Evolutionary conservation across 1,284 basidiomycete species (phyloP), one percentile per base, ranked within the genome.

Genomic region (Heterobasidion occidentale): DNA sequence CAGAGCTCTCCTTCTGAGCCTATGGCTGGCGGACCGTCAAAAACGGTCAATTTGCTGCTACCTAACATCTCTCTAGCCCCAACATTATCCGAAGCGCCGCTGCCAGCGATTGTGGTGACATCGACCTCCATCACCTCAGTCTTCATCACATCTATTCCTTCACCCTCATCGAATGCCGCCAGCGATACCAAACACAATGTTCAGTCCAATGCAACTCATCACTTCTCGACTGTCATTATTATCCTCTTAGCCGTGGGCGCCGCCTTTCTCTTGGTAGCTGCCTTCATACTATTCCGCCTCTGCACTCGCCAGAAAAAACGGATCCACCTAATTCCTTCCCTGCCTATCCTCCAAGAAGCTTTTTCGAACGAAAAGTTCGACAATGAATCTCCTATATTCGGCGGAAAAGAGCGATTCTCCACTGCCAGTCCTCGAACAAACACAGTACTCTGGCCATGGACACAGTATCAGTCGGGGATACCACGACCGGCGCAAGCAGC

Each of bases 311-410:
- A 81, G 33, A 73, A 71, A 33, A 76, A 74, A 49, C 75, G 75
- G 36, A 72, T 70, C 27, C 77, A 74, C 27, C 83, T 81, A 9
- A 83, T 75, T 14, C 86, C 86, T 7, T 90, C 88, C 36, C 72
- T 84, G n/a, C 88, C 87, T 0, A 85, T 88, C 51, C 71, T 86
- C 15, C 77, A 78, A 51, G 79, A 86, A 53, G 76, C 76, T 14
- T 70, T 71, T 47, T 78, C 76, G 57, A 62, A 71, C 6, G 77
- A 78, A 35, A 71, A 77, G 45, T 73, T 76, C 44, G 61, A 56
- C 63, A 78, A 83, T 51, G 83, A 84, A 35, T 88, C 88, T 2
- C 84, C 84, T 15, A 70, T 89, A 45, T 90, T 90, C 64, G 88
- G 87, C 15, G 87, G 88, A 2, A 81, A 83, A 62, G 86, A 89